Evolutionary conservation across 306 rosid species (phyloP).

Genomic region (Neltuma alba): DNA sequence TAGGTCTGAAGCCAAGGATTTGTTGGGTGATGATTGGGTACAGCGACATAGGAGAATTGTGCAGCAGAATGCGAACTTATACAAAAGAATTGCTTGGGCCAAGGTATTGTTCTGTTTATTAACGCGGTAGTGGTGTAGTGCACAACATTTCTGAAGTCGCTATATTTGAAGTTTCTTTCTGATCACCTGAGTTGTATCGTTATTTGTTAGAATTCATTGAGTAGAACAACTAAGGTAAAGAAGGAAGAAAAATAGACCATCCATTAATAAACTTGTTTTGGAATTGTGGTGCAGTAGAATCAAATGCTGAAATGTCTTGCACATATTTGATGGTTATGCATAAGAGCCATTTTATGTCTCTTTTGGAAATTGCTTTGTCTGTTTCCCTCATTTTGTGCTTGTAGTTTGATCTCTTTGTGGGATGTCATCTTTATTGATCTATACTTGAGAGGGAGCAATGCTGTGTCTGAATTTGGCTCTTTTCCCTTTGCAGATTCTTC

Average conservation of each 20-base stretch:
- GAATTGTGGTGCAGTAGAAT: conserved; percentile 1
- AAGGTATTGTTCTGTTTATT: conserved; percentile 53
- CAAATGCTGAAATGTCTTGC: background rate
- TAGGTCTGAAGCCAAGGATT: conserved; percentile 99
- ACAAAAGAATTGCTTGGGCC: conserved; percentile 92
- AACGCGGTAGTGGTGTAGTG: background rate
- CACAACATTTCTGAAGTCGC: background rate
- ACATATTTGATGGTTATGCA: background rate
- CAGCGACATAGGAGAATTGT: conserved; percentile 89
- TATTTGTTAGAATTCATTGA: background rate
- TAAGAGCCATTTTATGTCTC: background rate
- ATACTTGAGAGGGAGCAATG: background rate
- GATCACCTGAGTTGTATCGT: background rate
- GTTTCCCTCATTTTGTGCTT: background rate
- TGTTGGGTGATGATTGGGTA: conserved; percentile 99
- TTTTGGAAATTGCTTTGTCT: background rate
- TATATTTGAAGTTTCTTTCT: conserved; percentile 10
- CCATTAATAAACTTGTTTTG: background rate
- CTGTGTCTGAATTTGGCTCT: conserved; percentile 34
- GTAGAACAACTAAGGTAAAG: background rate
- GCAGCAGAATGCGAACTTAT: conserved; percentile 97
- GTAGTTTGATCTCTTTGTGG: conserved; percentile 9
- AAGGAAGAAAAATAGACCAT: background rate
- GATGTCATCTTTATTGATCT: conserved; percentile 17
- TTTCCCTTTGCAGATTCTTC: conserved; percentile 75